A percentile compares a stretch with the other conserved stretches of the same genome.
Conservation (phyloP, 257 asterid species). For the Verbascum thapsus region DNA sequence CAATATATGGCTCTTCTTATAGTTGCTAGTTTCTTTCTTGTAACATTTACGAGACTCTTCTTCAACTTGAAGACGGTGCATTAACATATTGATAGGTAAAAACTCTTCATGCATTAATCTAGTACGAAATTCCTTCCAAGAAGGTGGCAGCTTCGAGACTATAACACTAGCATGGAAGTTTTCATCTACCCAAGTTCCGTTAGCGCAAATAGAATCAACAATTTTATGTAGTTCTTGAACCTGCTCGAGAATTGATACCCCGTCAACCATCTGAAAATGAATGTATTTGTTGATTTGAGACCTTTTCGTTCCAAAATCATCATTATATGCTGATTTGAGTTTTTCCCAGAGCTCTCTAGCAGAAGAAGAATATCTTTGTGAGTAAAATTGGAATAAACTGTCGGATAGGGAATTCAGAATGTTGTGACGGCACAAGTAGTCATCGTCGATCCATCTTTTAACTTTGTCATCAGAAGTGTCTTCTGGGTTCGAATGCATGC, state of each 20-base stretch:
- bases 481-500: constrained; percentile 29
- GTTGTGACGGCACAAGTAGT: constrained; percentile 57
- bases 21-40: constrained; percentile 30
- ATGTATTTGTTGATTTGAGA: constrained; percentile 61
- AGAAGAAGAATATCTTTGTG: constrained; percentile 44
- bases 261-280: constrained; percentile 66
- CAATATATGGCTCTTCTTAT: constrained; percentile 23
- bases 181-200: constrained; percentile 67
- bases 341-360: constrained; percentile 79
- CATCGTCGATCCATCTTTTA: constrained; percentile 60
- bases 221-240: constrained; percentile 58
- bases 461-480: constrained; percentile 40
- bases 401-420: constrained; percentile 65
- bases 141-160: constrained; percentile 71
- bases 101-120: constrained; percentile 55
- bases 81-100: constrained; percentile 42
- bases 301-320: constrained; percentile 68
- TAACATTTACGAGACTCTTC: constrained; percentile 48
- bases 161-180: constrained; percentile 54
- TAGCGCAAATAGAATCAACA: constrained; percentile 47
- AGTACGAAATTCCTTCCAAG: constrained; percentile 63
- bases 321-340: constrained; percentile 47
- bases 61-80: constrained; percentile 54
- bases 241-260: constrained; percentile 56
- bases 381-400: constrained; percentile 51